phyloP scores from a whole-genome alignment of 495 filamentous ascomycete species.

The Penicillium verhagenii region DNA sequence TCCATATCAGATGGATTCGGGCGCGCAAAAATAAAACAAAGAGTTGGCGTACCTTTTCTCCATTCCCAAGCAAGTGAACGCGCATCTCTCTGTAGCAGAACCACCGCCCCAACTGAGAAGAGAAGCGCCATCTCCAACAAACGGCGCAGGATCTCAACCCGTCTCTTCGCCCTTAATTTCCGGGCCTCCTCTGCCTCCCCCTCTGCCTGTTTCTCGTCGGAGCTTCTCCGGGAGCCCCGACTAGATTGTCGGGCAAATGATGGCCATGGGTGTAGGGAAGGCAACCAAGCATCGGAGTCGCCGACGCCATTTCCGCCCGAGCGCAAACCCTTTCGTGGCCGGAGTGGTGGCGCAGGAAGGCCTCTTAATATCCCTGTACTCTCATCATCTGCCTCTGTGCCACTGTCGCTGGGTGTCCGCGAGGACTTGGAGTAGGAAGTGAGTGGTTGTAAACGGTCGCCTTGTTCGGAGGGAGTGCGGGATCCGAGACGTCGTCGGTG shows the following conservation, averaged over 20 bases:
- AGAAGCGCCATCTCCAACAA: conserved; percentile 44
- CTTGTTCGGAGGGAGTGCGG: conserved; percentile 25
- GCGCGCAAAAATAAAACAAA: no score
- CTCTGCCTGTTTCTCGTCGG: conserved; percentile 34
- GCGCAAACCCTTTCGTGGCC: conserved; percentile 72
- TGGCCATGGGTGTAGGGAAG: conserved; percentile 36
- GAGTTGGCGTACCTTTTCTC: conserved; percentile 38
- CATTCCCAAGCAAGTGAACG: conserved; percentile 40
- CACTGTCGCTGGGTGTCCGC: conserved; percentile 75
- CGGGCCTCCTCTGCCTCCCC: conserved; percentile 26
- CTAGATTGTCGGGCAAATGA: conserved; percentile 33
- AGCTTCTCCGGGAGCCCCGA: conserved; percentile 39
- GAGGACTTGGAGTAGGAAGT: conserved; percentile 35
- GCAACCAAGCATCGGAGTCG: conserved; percentile 37
- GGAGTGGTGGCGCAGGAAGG: conserved; percentile 69
- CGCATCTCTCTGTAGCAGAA: conserved; percentile 32
- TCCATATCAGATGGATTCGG: no score
- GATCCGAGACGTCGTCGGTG: conserved; percentile 36
- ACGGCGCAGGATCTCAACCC: conserved; percentile 46
- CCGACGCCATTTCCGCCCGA: conserved; percentile 46
- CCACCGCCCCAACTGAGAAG: conserved; percentile 43
- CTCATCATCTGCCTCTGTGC: conserved; percentile 91
- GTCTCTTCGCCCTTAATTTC: conserved; percentile 32
- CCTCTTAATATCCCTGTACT: conserved; percentile 68
- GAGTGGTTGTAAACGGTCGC: conserved; percentile 24